These are phyloP conservation scores for Mycena indigotica DNA, from an alignment of 768 basidiomycete species.

Conservation along the genomic window DNA sequence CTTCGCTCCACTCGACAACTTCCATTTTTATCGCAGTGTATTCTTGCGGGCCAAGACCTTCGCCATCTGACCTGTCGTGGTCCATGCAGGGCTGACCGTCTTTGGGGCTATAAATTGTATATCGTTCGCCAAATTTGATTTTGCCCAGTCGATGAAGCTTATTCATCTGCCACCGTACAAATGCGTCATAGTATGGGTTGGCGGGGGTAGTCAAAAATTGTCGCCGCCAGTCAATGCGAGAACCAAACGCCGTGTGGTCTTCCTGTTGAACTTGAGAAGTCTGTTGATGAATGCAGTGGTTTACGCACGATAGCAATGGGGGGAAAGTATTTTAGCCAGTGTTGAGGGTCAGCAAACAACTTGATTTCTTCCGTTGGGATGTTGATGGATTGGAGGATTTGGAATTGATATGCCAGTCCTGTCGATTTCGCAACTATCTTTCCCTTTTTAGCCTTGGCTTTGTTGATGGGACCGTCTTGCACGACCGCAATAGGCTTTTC, in stretches of 20 bases:
- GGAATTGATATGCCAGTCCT: constrained; percentile 95
- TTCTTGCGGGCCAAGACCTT: constrained; percentile 93
- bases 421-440: constrained; percentile 93
- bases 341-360: constrained; percentile 91
- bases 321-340: constrained; percentile 95
- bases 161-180: constrained; percentile 98
- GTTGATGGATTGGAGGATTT: constrained; percentile 95
- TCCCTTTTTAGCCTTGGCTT: constrained; percentile 90
- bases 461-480: constrained; percentile 47
- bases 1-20: constrained; percentile 80
- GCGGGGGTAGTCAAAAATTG: constrained; percentile 91
- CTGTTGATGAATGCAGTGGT: not conserved
- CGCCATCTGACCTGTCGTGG: constrained; percentile 94
- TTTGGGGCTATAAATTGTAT: constrained; percentile 98
- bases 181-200: constrained; percentile 96
- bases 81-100: constrained; percentile 99
- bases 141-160: constrained; percentile 83
- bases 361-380: constrained; percentile 90
- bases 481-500: constrained; percentile 44
- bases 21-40: constrained; percentile 96
- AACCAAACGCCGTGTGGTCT: constrained; percentile 88
- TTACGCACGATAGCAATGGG: constrained; percentile 84
- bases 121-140: constrained; percentile 97
- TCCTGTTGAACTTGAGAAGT: constrained; percentile 24
- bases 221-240: constrained; percentile 96